A percentile compares a stretch with the other conserved stretches of the same genome.
phyloP scores from a whole-genome alignment of 306 rosid genomes.

The Heteromeles arbutifolia region DNA sequence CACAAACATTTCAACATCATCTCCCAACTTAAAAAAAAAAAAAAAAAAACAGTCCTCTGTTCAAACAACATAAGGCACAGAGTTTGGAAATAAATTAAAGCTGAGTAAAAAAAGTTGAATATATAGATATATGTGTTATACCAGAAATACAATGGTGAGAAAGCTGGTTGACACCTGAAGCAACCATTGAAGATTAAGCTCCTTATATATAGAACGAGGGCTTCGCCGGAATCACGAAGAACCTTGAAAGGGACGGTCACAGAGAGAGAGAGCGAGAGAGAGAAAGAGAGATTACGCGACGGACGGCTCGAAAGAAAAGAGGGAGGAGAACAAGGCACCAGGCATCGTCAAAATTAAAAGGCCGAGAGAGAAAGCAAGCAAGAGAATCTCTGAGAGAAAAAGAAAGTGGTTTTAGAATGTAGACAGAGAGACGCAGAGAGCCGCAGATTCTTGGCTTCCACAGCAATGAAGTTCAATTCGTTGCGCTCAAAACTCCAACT shows the following conservation, averaged over 20 bases:
- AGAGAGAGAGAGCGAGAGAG: conserved; percentile 16
- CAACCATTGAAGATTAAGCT: conserved; percentile 35
- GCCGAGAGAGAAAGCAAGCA: conserved; percentile 20
- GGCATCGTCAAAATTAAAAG: conserved; percentile 43
- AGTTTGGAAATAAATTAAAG: too few species aligned
- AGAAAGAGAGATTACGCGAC: conserved; percentile 7
- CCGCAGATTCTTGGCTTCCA: conserved; percentile 88
- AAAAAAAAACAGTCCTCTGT: not conserved
- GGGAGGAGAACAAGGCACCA: conserved; percentile 35
- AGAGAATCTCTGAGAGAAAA: conserved; percentile 60
- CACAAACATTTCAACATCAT: conserved; percentile 20
- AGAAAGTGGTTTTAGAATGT: conserved; percentile 33
- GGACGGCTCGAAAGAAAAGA: conserved; percentile 34
- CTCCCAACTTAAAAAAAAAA: not conserved
- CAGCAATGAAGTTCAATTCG: conserved; percentile 39
- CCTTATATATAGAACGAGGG: conserved; percentile 22
- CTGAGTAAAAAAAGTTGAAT: not conserved
- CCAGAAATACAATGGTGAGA: conserved; percentile 90
- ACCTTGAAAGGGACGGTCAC: conserved; percentile 35
- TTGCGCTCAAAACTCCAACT: not conserved
- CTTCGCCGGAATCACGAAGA: conserved; percentile 22
- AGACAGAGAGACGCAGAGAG: not conserved
- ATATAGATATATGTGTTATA: conserved; percentile 15
- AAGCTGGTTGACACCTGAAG: conserved; percentile 64
- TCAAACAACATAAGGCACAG: not conserved